These are phyloP conservation scores for Paecilomyces sp. DNA, from an alignment of 2,329 filamentous ascomycete species.

Conservation along the genomic window DNA sequence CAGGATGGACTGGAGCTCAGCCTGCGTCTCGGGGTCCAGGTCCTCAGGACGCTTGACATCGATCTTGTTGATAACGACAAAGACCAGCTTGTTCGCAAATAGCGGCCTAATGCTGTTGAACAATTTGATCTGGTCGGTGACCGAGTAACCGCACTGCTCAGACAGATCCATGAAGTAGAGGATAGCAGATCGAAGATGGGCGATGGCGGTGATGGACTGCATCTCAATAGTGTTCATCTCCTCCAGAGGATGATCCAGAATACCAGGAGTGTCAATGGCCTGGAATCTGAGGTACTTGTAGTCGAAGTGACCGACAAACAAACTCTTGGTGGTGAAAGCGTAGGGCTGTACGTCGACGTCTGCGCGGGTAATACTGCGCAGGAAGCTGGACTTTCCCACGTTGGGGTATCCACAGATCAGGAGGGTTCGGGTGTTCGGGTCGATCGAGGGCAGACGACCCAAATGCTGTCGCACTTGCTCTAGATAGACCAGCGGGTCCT, in stretches of 20 bases:
- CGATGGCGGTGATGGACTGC: slow-evolving; percentile 97
- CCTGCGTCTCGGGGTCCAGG: slow-evolving; percentile 69
- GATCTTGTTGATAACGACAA: slow-evolving; percentile 97
- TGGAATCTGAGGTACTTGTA: slow-evolving; percentile 89
- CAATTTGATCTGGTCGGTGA: slow-evolving; percentile 84
- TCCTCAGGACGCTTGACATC: slow-evolving; percentile 85
- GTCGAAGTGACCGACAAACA: slow-evolving; percentile 97
- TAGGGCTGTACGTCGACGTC: slow-evolving; percentile 98
- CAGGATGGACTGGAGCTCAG: slow-evolving; percentile 69
- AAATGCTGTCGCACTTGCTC: slow-evolving; percentile 96
- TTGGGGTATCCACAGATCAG: slow-evolving; percentile 98
- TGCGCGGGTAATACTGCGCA: slow-evolving; percentile 83
- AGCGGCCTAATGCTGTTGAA: slow-evolving; percentile 96
- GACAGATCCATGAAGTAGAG: slow-evolving; percentile 98
- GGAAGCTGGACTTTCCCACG: slow-evolving; percentile 92
- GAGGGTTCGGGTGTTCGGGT: slow-evolving; percentile 92
- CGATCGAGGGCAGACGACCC: slow-evolving; percentile 94
- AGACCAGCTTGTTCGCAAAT: slow-evolving; percentile 95
- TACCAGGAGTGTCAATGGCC: slow-evolving; percentile 97
- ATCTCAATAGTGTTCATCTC: slow-evolving; percentile 99
- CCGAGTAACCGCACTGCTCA: slow-evolving; percentile 92
- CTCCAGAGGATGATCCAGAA: slow-evolving; percentile 92
- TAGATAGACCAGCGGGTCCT: slow-evolving; percentile 89
- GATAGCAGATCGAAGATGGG: slow-evolving; percentile 89
- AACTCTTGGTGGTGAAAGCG: slow-evolving; percentile 94